These are phyloP conservation scores for Linnemannia exigua DNA, from an alignment of 192 early-diverging fungal genomes.

Conservation along the genomic window DNA sequence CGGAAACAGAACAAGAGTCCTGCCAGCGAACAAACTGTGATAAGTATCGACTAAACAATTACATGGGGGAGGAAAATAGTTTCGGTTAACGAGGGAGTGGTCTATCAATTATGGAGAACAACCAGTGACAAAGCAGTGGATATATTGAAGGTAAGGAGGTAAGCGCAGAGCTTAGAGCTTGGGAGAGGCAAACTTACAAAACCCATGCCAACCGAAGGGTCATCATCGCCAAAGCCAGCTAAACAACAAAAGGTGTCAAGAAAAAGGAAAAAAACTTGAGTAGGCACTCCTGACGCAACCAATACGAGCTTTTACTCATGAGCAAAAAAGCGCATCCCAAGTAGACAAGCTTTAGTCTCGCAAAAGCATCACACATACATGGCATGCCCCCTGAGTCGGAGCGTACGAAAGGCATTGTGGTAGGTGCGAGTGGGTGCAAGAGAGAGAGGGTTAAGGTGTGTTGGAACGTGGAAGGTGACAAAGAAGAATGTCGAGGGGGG, in stretches of 20 bases:
- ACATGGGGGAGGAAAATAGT: not conserved
- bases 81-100: no score
- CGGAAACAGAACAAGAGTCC: constrained; percentile 49
- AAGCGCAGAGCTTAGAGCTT: not conserved
- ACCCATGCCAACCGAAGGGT: constrained; percentile 33
- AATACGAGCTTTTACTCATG: not conserved
- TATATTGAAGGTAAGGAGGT: not conserved
- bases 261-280: not conserved
- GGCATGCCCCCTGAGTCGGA: constrained; percentile 5
- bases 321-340: no score
- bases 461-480: not conserved
- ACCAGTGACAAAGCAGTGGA: no score
- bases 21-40: constrained; percentile 30
- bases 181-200: constrained; percentile 19
- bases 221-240: constrained; percentile 21
- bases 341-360: no score
- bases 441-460: no score
- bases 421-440: not conserved
- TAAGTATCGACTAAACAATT: constrained; percentile 35
- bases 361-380: not conserved
- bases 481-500: not conserved
- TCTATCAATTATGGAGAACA: no score
- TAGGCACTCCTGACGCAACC: no score
- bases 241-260: not conserved
- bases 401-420: constrained; percentile 25